phyloP scores from a whole-genome alignment of 202 grass and related monocot genomes.

The Zoysia matrella region DNA sequence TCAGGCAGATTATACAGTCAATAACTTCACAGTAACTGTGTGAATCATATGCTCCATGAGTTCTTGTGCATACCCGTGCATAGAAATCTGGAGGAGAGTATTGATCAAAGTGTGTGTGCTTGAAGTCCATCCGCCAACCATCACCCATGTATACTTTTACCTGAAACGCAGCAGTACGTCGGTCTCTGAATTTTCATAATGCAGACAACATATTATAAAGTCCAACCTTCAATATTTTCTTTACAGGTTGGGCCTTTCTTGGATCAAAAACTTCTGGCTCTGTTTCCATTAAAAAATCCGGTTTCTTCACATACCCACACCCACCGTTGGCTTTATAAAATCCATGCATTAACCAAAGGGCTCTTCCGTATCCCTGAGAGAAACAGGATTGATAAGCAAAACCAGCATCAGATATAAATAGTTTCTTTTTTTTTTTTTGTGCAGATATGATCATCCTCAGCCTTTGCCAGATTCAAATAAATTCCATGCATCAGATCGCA shows the following conservation, averaged over 20 bases:
- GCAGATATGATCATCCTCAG: not conserved
- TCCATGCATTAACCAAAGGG: slow-evolving; percentile 97
- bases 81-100: slow-evolving; percentile 48
- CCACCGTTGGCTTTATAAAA: slow-evolving; percentile 91
- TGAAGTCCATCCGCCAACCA: slow-evolving; percentile 88
- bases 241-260: slow-evolving; percentile 50
- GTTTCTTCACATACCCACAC: slow-evolving; percentile 96
- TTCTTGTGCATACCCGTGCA: not conserved
- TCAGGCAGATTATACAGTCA: no score
- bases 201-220: not conserved
- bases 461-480: not conserved
- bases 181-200: slow-evolving; percentile 21
- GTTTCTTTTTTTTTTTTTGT: not conserved
- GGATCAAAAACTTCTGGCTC: slow-evolving; percentile 72
- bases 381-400: slow-evolving; percentile 21
- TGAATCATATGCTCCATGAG: no score
- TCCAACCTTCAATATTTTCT: slow-evolving; percentile 80
- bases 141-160: slow-evolving; percentile 96
- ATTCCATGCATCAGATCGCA: not conserved
- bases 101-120: slow-evolving; percentile 79
- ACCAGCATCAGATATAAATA: not conserved
- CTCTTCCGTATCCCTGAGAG: slow-evolving; percentile 86
- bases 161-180: slow-evolving; percentile 42
- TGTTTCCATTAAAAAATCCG: slow-evolving; percentile 81
- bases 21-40: no score